Percentiles rank a stretch among this genome's conserved stretches.
These are phyloP conservation scores for Xanthoconium separans DNA, from an alignment of 1,284 basidiomycete species.

Conservation along the genomic window DNA sequence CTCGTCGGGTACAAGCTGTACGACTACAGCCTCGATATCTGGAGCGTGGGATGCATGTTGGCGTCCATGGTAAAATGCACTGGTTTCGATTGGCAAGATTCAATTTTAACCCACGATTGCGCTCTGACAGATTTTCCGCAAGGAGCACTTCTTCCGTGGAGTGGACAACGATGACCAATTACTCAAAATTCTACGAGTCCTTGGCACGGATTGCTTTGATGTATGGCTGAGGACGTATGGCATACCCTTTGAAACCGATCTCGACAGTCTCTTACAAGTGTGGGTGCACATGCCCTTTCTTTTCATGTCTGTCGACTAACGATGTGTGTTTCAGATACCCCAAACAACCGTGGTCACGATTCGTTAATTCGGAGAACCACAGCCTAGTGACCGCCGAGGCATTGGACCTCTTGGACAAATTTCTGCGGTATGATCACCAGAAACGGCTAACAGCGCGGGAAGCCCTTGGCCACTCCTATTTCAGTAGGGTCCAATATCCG, in stretches of 20 bases:
- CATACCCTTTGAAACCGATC: conserved; percentile 73
- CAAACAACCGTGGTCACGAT: conserved; percentile 75
- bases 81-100: neutral
- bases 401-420: conserved; percentile 80
- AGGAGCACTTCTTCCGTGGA: conserved; percentile 90
- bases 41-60: conserved; percentile 89
- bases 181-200: conserved; percentile 83
- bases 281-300: conserved; percentile 28
- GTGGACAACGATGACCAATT: conserved; percentile 90
- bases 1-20: conserved; percentile 87
- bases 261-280: conserved; percentile 64
- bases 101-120: conserved; percentile 12
- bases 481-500: conserved; percentile 52
- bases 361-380: conserved; percentile 73
- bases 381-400: conserved; percentile 72
- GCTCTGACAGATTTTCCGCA: conserved; percentile 67
- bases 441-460: conserved; percentile 82
- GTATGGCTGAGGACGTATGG: conserved; percentile 69
- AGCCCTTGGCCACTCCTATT: conserved; percentile 75
- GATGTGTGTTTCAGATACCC: conserved; percentile 49
- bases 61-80: conserved; percentile 68
- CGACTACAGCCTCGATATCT: conserved; percentile 84
- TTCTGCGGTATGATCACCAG: conserved; percentile 83
- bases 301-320: neutral
- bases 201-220: conserved; percentile 84